Percentiles rank a stretch among this genome's conserved stretches.
These are phyloP conservation scores for Chlamydomonas sp. DNA, from an alignment of 139 green algal species.

Conservation along the genomic window DNA sequence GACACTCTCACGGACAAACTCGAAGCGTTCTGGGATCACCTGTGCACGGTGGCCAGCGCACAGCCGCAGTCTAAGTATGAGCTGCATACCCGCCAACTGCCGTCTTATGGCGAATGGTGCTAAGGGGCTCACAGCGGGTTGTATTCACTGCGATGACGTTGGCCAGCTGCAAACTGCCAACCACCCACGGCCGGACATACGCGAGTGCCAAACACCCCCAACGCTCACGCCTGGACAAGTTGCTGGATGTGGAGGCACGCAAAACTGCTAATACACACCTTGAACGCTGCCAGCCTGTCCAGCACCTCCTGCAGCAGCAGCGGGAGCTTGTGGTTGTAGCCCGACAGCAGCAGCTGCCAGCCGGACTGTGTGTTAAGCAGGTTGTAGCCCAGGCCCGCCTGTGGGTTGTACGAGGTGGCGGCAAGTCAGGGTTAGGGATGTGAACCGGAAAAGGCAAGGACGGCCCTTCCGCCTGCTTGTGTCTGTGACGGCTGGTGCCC, in stretches of 20 bases:
- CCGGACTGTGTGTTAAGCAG: slow-evolving; percentile 29
- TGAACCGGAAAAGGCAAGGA: neutral
- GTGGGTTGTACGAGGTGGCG: neutral
- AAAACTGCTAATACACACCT: slow-evolving; percentile 36
- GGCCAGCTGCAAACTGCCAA: too few species aligned
- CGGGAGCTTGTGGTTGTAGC: slow-evolving; percentile 90
- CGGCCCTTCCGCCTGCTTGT: too few species aligned
- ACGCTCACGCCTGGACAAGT: too few species aligned
- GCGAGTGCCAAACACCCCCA: too few species aligned
- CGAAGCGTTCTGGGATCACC: slow-evolving; percentile 75
- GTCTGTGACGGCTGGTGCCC: too few species aligned
- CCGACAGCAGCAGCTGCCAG: slow-evolving; percentile 48
- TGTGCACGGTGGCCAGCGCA: neutral
- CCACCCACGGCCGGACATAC: too few species aligned
- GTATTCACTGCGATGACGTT: too few species aligned
- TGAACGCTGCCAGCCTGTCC: slow-evolving; percentile 62
- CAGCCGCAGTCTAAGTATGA: too few species aligned
- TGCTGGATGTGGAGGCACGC: neutral
- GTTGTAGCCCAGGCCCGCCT: slow-evolving; percentile 41
- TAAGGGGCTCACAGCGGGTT: too few species aligned
- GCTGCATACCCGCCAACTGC: too few species aligned
- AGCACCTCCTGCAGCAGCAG: slow-evolving; percentile 77
- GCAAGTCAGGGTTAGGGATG: neutral
- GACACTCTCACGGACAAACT: slow-evolving; percentile 68
- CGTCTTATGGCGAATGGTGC: too few species aligned